Evolutionary conservation across 2,329 filamentous ascomycete species (phyloP).

Genomic region (Stagonosporopsis tanaceti): DNA sequence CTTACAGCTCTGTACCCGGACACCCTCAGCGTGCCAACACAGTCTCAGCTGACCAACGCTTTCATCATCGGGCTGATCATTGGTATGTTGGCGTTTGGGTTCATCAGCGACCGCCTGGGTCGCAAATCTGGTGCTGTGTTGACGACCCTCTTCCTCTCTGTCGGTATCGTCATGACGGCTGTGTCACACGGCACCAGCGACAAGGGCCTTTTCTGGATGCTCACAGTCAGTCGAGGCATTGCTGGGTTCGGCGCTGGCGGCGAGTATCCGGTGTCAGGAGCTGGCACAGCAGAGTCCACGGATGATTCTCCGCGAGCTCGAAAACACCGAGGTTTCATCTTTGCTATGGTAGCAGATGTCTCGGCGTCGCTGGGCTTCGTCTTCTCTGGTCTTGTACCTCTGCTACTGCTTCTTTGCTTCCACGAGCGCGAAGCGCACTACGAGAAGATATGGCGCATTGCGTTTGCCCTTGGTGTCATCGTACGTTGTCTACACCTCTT

Average conservation of each 20-base stretch:
- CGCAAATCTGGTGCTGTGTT: slow-evolving; percentile 45
- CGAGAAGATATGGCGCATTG: slow-evolving; percentile 58
- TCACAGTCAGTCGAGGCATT: slow-evolving; percentile 55
- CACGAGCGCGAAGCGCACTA: slow-evolving; percentile 54
- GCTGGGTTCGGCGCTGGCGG: slow-evolving; percentile 53
- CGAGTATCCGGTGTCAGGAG: slow-evolving; percentile 62
- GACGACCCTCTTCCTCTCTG: slow-evolving; percentile 42
- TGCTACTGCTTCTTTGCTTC: slow-evolving; percentile 61
- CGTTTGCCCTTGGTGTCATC: slow-evolving; percentile 60
- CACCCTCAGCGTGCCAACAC: slow-evolving; percentile 34
- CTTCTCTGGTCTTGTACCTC: slow-evolving; percentile 58
- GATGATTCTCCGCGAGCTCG: slow-evolving; percentile 58
- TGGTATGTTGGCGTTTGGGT: slow-evolving; percentile 46
- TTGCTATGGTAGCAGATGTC: slow-evolving; percentile 63
- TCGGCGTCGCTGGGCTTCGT: slow-evolving; percentile 62
- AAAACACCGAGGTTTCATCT: slow-evolving; percentile 63
- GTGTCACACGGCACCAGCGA: slow-evolving; percentile 37
- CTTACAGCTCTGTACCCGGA: slow-evolving; percentile 45
- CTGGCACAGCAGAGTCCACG: slow-evolving; percentile 62
- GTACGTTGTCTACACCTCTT: background rate
- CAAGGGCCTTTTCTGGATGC: slow-evolving; percentile 53
- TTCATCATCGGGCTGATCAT: slow-evolving; percentile 48
- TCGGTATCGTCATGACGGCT: slow-evolving; percentile 45
- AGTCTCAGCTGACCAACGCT: slow-evolving; percentile 45
- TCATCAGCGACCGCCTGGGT: slow-evolving; percentile 44